Percentiles rank a stretch among this genome's conserved stretches.
Conservation (phyloP, 2,329 filamentous ascomycete species). For the Rhinocladiella similis region DNA sequence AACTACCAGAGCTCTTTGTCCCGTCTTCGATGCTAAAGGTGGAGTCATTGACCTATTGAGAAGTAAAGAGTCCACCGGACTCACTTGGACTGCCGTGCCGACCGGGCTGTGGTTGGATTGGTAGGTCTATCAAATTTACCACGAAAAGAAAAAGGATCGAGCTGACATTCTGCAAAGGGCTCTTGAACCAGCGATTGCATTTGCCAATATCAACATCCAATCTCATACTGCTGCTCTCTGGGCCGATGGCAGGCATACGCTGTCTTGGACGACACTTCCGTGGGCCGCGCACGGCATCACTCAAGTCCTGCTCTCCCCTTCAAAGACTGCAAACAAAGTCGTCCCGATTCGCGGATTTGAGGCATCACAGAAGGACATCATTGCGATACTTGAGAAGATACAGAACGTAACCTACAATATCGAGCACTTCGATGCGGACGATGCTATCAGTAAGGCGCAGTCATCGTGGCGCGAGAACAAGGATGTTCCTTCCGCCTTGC, state of each 20-base stretch:
- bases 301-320: slow-evolving; percentile 48
- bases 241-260: slow-evolving; percentile 50
- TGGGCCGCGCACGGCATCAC: slow-evolving; percentile 51
- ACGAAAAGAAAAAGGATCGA: background rate
- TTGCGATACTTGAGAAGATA: slow-evolving; percentile 28
- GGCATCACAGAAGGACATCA: slow-evolving; percentile 45
- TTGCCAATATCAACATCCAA: slow-evolving; percentile 42
- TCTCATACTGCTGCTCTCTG: slow-evolving; percentile 45
- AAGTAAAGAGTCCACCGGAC: slow-evolving; percentile 11
- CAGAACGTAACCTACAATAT: slow-evolving; percentile 5
- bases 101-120: slow-evolving; percentile 33
- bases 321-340: slow-evolving; percentile 54
- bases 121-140: slow-evolving; percentile 22
- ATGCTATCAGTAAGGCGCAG: slow-evolving; percentile 1
- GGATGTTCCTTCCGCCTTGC: slow-evolving; percentile 3
- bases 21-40: slow-evolving; percentile 31
- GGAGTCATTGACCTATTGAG: slow-evolving; percentile 31
- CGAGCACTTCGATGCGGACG: background rate
- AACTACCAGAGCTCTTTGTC: slow-evolving; percentile 5
- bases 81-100: slow-evolving; percentile 25
- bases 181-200: slow-evolving; percentile 38
- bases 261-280: slow-evolving; percentile 51
- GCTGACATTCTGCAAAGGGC: slow-evolving; percentile 15
- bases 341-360: slow-evolving; percentile 48
- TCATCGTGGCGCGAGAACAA: slow-evolving; percentile 6